Evolutionary conservation across 495 filamentous ascomycete genomes (phyloP).

Genomic region (Daldinia loculata): DNA sequence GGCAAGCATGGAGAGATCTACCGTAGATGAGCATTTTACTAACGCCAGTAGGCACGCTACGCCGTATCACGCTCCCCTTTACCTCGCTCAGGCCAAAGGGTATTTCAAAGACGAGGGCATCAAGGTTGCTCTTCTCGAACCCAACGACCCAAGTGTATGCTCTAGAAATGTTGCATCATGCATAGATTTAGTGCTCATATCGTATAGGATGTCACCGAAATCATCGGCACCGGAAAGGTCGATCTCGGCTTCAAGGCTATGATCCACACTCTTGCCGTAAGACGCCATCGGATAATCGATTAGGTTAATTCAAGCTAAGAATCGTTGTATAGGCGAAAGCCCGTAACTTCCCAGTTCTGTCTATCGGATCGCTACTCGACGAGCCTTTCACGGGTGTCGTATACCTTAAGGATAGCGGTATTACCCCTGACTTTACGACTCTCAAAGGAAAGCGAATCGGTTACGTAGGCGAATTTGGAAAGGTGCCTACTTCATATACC

Average conservation of each 20-base stretch:
- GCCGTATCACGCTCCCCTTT: constrained; percentile 76
- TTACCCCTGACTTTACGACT: constrained; percentile 66
- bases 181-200: constrained; percentile 19
- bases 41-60: constrained; percentile 68
- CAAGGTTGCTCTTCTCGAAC: constrained; percentile 75
- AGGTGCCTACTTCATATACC: constrained; percentile 44
- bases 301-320: constrained; percentile 9
- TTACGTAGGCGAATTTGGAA: constrained; percentile 77
- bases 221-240: constrained; percentile 74
- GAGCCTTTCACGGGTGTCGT: constrained; percentile 78
- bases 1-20: constrained; percentile 53
- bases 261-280: constrained; percentile 75
- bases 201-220: constrained; percentile 69
- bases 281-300: constrained; percentile 20
- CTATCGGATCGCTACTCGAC: constrained; percentile 73
- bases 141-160: constrained; percentile 70
- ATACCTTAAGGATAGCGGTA: constrained; percentile 73
- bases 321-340: constrained; percentile 65
- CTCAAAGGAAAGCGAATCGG: constrained; percentile 74
- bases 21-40: constrained; percentile 24
- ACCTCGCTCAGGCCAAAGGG: constrained; percentile 74
- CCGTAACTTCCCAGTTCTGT: constrained; percentile 72
- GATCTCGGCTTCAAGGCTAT: constrained; percentile 80
- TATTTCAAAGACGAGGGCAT: constrained; percentile 74
- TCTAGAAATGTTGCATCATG: background rate